Base-by-base conservation (phyloP, 2,329 filamentous ascomycete species). In the Lecanicillium sp. region DNA sequence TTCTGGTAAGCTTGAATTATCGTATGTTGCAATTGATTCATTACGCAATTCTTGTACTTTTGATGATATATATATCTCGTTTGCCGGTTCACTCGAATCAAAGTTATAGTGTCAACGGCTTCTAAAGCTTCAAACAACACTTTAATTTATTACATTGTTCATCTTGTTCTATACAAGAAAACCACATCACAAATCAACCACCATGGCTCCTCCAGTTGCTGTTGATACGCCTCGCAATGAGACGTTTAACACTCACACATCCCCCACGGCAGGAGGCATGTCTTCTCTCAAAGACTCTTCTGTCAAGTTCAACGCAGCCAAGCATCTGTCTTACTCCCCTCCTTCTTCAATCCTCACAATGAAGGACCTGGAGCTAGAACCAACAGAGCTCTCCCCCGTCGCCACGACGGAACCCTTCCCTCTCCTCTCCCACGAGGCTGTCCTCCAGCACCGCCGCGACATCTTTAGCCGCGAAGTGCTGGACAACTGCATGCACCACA, bases 381-480 rank as follows among this genome's bases (percentile, higher is more conserved):
- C 43, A 12, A 48, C 45, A 3, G 43, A 30, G 2, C 40, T 55
- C 12, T 53, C 52, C 1, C 42, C 50, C 12, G 41, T 52, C 7
- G 54, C 53, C 16, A 50, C 50, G n/a, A 53, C 55, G 1, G 51
- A 52, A 9, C 56, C 55, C 1, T 58, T 59, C 34, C 54, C 55
- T 1, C 41, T 59, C 5, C 39, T 52, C 3, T 48, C 43, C 5
- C 43, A 50, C 22, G 50, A 52, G 15, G 50, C 48, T 4, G 46
- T 53, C 3, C 29, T 47, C 2, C 37, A 48, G 22, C 45, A 49
- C 33, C 43, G 51, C 9, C 40, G 43, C 2, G 48, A 52, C 12
- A 37, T 53, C 22, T 52, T 53, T 31, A 47, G 41, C 29, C 13
- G 35, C 8, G 46, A 48, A 22, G 48, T 58, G 4, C 41, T 59